Percentiles rank a stretch among this genome's conserved stretches.
These are phyloP conservation scores for Tuber aestivum DNA, from an alignment of 495 filamentous ascomycete species.

Conservation along the genomic window DNA sequence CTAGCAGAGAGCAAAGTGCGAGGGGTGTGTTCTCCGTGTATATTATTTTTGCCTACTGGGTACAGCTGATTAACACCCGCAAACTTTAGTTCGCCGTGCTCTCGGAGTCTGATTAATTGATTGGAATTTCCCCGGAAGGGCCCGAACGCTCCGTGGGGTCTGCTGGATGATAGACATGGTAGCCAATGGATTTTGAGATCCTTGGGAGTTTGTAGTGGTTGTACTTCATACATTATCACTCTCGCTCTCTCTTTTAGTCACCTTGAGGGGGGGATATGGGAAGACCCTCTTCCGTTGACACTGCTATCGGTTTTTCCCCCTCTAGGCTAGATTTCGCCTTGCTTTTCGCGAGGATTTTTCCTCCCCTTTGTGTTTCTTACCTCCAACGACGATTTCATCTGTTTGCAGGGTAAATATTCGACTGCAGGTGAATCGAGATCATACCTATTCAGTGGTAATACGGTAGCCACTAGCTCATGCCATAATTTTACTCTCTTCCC, in stretches of 20 bases:
- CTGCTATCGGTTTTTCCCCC: neutral
- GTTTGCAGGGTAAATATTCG: neutral
- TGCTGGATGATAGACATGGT: neutral
- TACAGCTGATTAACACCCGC: no score
- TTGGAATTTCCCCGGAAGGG: no score
- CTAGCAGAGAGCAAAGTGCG: no score
- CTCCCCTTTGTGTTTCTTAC: neutral
- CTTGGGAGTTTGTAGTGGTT: no score
- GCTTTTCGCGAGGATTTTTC: neutral
- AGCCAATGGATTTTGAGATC: neutral
- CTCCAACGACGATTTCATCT: neutral
- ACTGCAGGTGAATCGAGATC: neutral
- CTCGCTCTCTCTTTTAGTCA: neutral
- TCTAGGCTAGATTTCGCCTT: neutral
- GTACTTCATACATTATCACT: neutral
- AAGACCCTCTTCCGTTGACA: neutral
- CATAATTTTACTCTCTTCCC: neutral
- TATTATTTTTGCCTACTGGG: no score
- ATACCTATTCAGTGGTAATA: neutral
- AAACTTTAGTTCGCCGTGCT: no score
- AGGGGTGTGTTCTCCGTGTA: no score
- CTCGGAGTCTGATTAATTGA: no score
- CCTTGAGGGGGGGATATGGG: neutral
- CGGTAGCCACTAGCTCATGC: neutral
- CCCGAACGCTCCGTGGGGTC: no score